Evolutionary conservation across 768 basidiomycete species (phyloP).

Genomic region (Leccinum variicolor): DNA sequence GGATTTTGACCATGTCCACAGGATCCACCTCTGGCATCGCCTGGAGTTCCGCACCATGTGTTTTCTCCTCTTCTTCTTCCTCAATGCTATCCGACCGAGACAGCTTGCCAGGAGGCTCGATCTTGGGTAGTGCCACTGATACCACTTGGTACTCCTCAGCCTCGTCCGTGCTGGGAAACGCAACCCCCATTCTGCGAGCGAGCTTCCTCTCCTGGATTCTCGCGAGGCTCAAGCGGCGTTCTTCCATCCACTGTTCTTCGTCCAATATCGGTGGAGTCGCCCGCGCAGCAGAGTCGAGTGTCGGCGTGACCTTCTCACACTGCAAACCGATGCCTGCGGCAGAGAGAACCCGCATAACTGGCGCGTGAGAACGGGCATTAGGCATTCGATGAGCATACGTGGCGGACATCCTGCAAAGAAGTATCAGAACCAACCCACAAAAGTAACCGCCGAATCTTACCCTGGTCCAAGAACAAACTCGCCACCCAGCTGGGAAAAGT

Average conservation of each 20-base stretch:
- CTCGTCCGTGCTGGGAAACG: slow-evolving; percentile 12
- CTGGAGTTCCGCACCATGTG: slow-evolving; percentile 7
- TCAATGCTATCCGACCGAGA: slow-evolving; percentile 31
- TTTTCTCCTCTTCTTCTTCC: slow-evolving; percentile 30
- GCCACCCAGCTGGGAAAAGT: slow-evolving; percentile 78
- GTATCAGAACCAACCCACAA: slow-evolving; percentile 1
- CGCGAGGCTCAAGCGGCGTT: slow-evolving; percentile 31
- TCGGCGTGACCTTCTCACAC: slow-evolving; percentile 19
- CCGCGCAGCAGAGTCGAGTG: slow-evolving; percentile 4
- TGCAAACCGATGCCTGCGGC: slow-evolving; percentile 48
- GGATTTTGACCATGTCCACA: neutral
- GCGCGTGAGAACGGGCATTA: slow-evolving; percentile 66
- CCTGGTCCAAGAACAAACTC: slow-evolving; percentile 79
- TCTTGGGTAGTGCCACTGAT: slow-evolving; percentile 13
- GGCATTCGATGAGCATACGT: slow-evolving; percentile 86
- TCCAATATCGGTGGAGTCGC: slow-evolving; percentile 11
- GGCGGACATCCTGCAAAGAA: slow-evolving; percentile 50
- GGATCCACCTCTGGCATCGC: neutral
- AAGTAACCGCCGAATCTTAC: slow-evolving; percentile 39
- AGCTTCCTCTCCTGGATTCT: slow-evolving; percentile 31
- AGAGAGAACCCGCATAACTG: slow-evolving; percentile 64
- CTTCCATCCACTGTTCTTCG: slow-evolving; percentile 36
- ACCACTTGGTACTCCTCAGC: slow-evolving; percentile 13
- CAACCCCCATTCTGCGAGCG: slow-evolving; percentile 30
- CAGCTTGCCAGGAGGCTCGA: slow-evolving; percentile 22